These are phyloP conservation scores for Metschnikowia kofuensis DNA, from an alignment of 805 yeast genomes.

Conservation along the genomic window DNA sequence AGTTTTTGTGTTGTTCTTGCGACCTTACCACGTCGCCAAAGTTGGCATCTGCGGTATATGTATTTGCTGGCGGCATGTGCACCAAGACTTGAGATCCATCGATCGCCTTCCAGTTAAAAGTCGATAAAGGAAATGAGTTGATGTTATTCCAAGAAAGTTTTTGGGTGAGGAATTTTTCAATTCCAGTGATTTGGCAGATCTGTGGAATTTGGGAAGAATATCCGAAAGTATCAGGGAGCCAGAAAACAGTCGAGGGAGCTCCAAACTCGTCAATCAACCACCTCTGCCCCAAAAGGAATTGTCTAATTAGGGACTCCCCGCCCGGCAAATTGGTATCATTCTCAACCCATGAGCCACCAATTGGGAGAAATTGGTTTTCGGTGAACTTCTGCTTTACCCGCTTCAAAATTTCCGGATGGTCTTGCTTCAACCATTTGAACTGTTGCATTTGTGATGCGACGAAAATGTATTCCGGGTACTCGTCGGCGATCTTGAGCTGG, in stretches of 20 bases:
- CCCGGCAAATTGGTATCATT: slow-evolving; percentile 94
- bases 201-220: slow-evolving; percentile 95
- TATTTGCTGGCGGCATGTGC: slow-evolving; percentile 98
- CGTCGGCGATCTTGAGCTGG: slow-evolving; percentile 78
- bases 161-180: slow-evolving; percentile 84
- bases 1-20: slow-evolving; percentile 75
- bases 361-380: slow-evolving; percentile 76
- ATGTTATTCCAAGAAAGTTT: slow-evolving; percentile 96
- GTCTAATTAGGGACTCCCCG: slow-evolving; percentile 89
- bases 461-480: slow-evolving; percentile 89
- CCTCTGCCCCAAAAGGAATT: slow-evolving; percentile 86
- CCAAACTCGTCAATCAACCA: slow-evolving; percentile 82
- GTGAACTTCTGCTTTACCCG: slow-evolving; percentile 63
- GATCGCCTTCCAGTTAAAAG: slow-evolving; percentile 93
- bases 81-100: slow-evolving; percentile 92
- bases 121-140: slow-evolving; percentile 81
- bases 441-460: slow-evolving; percentile 97
- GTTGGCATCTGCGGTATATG: slow-evolving; percentile 90
- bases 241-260: slow-evolving; percentile 66
- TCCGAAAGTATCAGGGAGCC: slow-evolving; percentile 98
- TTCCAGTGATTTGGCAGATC: slow-evolving; percentile 81
- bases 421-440: slow-evolving; percentile 83
- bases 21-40: slow-evolving; percentile 90
- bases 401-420: slow-evolving; percentile 77
- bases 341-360: slow-evolving; percentile 99